Percentiles rank a stretch among this genome's conserved stretches.
These are phyloP conservation scores for Apostasia ramifera DNA, from an alignment of 106 monocot genomes.

Conservation along the genomic window DNA sequence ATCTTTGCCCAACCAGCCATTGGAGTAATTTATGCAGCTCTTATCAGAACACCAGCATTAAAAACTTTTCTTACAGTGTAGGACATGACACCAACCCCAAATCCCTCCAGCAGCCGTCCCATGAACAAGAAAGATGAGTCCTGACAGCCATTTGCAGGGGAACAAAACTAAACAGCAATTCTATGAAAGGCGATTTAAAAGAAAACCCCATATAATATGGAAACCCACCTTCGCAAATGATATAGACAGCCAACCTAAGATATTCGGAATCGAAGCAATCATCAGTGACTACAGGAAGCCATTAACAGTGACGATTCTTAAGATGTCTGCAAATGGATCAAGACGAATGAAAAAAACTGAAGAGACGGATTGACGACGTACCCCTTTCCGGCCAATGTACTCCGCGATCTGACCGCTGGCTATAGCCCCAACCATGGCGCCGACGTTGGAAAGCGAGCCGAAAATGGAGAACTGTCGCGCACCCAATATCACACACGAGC, in stretches of 20 bases:
- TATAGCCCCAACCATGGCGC: slow-evolving; percentile 95
- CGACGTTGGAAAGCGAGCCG: slow-evolving; percentile 94
- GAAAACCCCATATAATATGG: not conserved
- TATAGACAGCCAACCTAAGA: slow-evolving; percentile 86
- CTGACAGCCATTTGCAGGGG: slow-evolving; percentile 18
- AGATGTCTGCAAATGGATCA: not conserved
- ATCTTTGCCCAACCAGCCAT: no score
- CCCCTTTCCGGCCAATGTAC: slow-evolving; percentile 94
- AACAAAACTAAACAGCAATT: no score
- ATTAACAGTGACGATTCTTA: not conserved
- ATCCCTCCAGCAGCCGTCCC: slow-evolving; percentile 88
- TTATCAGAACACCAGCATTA: no score
- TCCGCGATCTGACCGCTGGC: slow-evolving; percentile 92
- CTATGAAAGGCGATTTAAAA: no score
- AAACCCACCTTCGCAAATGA: slow-evolving; percentile 75
- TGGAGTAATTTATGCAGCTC: no score
- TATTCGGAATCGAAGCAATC: slow-evolving; percentile 90
- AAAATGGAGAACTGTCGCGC: slow-evolving; percentile 66
- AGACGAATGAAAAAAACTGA: not conserved
- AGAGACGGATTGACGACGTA: slow-evolving; percentile 3
- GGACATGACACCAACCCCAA: slow-evolving; percentile 88
- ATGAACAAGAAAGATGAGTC: slow-evolving; percentile 90
- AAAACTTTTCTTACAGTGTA: slow-evolving; percentile 34
- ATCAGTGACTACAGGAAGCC: slow-evolving; percentile 57
- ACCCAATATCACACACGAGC: not conserved